Evolutionary conservation across 2,329 filamentous ascomycete species (phyloP).

Genomic region (Teratosphaeria viscida): DNA sequence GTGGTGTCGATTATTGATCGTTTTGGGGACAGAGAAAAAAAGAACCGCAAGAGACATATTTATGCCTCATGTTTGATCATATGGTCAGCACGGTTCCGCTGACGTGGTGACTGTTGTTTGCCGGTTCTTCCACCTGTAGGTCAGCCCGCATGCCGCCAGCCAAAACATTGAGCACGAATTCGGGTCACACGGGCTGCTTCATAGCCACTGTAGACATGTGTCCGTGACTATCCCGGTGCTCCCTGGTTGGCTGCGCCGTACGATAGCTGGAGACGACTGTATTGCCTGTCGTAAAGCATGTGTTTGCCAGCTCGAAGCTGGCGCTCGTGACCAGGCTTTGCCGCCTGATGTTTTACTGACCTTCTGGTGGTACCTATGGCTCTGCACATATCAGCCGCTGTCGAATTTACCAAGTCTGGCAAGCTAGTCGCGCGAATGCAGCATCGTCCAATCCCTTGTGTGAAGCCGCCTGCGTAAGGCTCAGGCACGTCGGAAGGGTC

Average conservation of each 20-base stretch:
- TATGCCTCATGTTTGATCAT: background rate
- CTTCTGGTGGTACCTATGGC: no score
- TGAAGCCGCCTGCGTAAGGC: no score
- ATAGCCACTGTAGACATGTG: background rate
- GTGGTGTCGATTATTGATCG: background rate
- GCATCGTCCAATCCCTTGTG: no score
- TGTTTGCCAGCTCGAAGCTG: background rate
- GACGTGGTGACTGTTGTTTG: background rate
- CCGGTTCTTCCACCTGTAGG: background rate
- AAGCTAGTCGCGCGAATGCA: no score
- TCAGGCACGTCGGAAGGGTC: no score
- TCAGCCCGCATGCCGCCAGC: background rate
- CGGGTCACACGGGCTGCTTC: background rate
- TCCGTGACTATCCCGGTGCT: background rate
- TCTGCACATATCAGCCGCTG: no score
- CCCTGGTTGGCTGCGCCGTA: background rate
- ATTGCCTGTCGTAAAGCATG: background rate
- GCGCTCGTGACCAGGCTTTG: background rate
- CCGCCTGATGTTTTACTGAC: no score
- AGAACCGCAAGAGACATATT: background rate
- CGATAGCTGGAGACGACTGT: background rate
- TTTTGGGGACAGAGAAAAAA: background rate
- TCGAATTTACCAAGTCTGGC: no score
- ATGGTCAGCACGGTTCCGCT: no score
- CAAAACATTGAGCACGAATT: background rate